Conservation (phyloP, 2,329 filamentous ascomycete species). For the Cyphellophora europaea region DNA sequence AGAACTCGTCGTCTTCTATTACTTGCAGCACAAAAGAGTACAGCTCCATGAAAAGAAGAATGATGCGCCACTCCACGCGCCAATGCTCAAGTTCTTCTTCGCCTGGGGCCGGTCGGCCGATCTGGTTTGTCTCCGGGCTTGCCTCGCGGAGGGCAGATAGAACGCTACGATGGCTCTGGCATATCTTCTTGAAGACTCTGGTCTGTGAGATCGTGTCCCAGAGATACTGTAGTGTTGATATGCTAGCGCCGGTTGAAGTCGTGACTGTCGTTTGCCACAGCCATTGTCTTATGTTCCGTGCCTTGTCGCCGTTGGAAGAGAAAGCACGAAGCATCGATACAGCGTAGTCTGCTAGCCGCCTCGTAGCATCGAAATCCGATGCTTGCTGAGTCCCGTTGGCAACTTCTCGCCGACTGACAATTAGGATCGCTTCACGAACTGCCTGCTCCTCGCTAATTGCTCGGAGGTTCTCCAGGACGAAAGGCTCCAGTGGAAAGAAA, state of each 20-base stretch:
- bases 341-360: conserved; percentile 74
- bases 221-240: conserved; percentile 72
- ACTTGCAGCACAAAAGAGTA: conserved; percentile 88
- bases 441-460: neutral
- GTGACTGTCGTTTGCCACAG: conserved; percentile 63
- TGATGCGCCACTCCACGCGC: conserved; percentile 73
- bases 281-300: conserved; percentile 90
- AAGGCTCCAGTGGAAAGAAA: neutral
- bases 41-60: conserved; percentile 84
- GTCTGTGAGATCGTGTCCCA: conserved; percentile 61
- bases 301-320: conserved; percentile 48
- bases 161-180: conserved; percentile 47
- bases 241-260: conserved; percentile 20
- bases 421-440: neutral
- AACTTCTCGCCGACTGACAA: too few species aligned
- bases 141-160: conserved; percentile 44
- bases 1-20: conserved; percentile 95
- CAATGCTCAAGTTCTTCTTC: conserved; percentile 28
- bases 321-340: conserved; percentile 80
- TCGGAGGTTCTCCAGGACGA: neutral
- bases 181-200: conserved; percentile 48
- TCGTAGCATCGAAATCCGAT: conserved; percentile 49
- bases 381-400: neutral
- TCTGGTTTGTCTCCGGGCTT: conserved; percentile 31
- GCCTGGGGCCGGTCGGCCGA: conserved; percentile 14